Evolutionary conservation across 2,329 filamentous ascomycete species (phyloP), one percentile per base, ranked within the genome.

Genomic region (Cadophora malorum): DNA sequence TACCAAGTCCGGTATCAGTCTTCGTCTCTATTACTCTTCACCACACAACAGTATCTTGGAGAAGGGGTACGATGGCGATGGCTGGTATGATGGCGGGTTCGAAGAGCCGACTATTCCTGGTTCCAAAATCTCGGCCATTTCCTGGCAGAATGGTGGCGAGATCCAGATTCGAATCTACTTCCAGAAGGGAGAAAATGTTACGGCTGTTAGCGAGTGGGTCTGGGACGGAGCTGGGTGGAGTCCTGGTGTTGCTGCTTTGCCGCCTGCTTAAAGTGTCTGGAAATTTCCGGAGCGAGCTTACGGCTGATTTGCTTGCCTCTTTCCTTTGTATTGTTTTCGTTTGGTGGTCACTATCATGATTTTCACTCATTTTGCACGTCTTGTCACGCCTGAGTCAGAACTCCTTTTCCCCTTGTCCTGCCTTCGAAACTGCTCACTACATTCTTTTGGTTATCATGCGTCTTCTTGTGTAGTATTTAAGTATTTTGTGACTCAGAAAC

Each of bases 81-180:
- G 14, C 9, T 66, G 64, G 64, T 66, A 66, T 25, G 58, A 66
- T n/a, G 64, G 64, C 19, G 64, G 21, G 0, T 66, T 66, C 12
- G 55, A 63, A 19, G 47, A 56, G 35, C 23, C 49, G 9, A 56
- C 49, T 50, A 66, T 66, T 35, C 64, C 64, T 5, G 64, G 64
- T 5, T 66, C 64, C 1, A 58, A 49, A 58, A 41, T 66, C 19
- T 49, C 56, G 12, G 47, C 14, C 14, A 66, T 66, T 33, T 56
- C 55, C 19, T 65, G 55, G 55, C n/a, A 31, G 2, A 33, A 49
- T 23, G 55, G 31, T 9, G 21, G 50, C 9, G 52, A 25, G 35
- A 12, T 49, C 1, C 58, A 66, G 50, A 56, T 63, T n/a, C 41
- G 64, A 21, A 21, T 66, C 1, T 66, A 66, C 33, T 63, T 55